phyloP scores from a whole-genome alignment of 2,329 filamentous ascomycete species.

The Fulvia fulva region DNA sequence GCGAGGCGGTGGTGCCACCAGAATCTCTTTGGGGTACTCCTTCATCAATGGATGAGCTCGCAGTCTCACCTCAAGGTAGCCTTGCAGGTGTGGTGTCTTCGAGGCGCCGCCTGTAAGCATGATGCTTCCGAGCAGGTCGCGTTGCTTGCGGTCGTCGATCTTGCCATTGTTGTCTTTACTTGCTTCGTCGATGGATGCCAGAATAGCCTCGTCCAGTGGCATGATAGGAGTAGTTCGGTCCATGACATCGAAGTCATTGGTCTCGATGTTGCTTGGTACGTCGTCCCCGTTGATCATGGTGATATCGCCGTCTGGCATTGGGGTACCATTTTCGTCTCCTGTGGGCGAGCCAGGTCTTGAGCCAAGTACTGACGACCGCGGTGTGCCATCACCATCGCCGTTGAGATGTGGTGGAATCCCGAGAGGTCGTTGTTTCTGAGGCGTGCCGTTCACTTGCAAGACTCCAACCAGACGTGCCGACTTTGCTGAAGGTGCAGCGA shows the following conservation, averaged over 20 bases:
- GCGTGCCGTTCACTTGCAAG: slow-evolving; percentile 22
- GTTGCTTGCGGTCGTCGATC: slow-evolving; percentile 86
- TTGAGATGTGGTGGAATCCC: slow-evolving; percentile 67
- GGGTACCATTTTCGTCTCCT: slow-evolving; percentile 71
- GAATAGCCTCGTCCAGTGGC: slow-evolving; percentile 82
- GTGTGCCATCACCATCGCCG: slow-evolving; percentile 67
- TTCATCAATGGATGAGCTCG: slow-evolving; percentile 56
- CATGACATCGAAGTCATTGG: slow-evolving; percentile 60
- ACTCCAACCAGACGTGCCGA: slow-evolving; percentile 43
- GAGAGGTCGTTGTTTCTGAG: slow-evolving; percentile 41
- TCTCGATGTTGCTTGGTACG: not conserved
- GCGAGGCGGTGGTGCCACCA: slow-evolving; percentile 68
- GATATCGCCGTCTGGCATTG: slow-evolving; percentile 49
- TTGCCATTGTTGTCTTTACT: slow-evolving; percentile 40
- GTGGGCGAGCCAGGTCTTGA: slow-evolving; percentile 72
- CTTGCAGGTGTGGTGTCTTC: slow-evolving; percentile 74
- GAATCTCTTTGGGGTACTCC: slow-evolving; percentile 61
- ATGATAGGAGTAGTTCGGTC: slow-evolving; percentile 79
- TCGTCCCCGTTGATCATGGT: slow-evolving; percentile 33
- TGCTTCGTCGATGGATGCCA: slow-evolving; percentile 83
- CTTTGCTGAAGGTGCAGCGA: slow-evolving; percentile 38
- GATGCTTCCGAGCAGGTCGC: slow-evolving; percentile 83
- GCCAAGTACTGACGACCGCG: slow-evolving; percentile 67
- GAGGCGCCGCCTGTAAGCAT: slow-evolving; percentile 86
- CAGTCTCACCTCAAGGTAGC: slow-evolving; percentile 78